Base-by-base conservation (phyloP, 306 rosid genomes). In the Boehmeria nivea region DNA sequence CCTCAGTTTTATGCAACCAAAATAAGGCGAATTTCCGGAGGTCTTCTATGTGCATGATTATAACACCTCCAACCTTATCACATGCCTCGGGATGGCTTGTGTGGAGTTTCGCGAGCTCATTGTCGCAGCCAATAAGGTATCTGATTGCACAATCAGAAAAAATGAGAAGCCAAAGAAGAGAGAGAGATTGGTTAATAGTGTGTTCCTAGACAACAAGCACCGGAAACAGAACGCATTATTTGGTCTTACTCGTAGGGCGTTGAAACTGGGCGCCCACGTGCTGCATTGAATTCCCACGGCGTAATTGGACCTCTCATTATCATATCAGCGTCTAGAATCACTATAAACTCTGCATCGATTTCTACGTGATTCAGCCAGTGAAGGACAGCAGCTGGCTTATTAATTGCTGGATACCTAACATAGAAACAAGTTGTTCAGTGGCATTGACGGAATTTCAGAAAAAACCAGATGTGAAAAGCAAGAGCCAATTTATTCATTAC, bases 291-390 rank as follows among this genome's bases (percentile, higher is more conserved):
- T 66, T 91, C 99, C 99, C 99, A 91, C 2, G 95, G 96, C 22
- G 96, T 91, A 50, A 91, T 84, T 43, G 99, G 81, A 59, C 99
- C 96, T 77, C 96, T 87, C 79, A 91, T 12, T 72, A 91, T 83
- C 99, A 91, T 91, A 70, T 91, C 99, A 48, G 99, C 96, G 72
- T 91, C 99, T 70, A 91, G 99, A 69, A 91, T 91, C 40, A 91
- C 99, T 64, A 91, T 81, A 69, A 68, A 91, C 72, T 91, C 99
- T 31, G 99, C 99, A 71, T 91, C 96, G 6, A 65, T 72, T 60
- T 68, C 65, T 47, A 57, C 96, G 68, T 91, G 99, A 64, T 91
- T 87, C 51, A 91, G 95, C 99, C 99, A 91, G 70, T 91, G 99
- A 82, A 91, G 95, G 53, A 91, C 96, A 4, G 89, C 99, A 31